phyloP scores from a whole-genome alignment of 2,329 filamentous ascomycete species.

The Neofusicoccum umdonicola region DNA sequence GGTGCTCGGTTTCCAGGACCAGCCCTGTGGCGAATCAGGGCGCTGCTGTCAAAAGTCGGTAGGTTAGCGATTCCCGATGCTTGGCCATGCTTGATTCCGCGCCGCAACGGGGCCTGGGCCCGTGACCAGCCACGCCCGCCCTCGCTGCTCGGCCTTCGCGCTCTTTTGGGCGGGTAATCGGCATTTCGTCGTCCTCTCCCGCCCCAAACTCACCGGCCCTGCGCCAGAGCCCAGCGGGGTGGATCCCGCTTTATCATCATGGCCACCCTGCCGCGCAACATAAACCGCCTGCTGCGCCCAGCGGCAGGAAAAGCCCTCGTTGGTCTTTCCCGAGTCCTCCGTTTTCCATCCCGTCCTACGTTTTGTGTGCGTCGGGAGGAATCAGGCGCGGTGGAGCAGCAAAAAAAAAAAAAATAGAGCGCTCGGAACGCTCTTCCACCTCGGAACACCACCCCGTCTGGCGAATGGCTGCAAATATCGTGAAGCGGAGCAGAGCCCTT shows the following conservation, averaged over 20 bases:
- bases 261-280: neutral
- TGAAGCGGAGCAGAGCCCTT: neutral
- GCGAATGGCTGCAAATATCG: neutral
- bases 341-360: neutral
- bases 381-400: neutral
- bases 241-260: constrained; percentile 6
- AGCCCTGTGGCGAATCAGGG: neutral
- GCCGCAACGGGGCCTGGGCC: neutral
- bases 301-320: neutral
- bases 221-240: neutral
- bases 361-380: neutral
- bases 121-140: neutral
- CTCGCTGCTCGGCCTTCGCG: constrained; percentile 1
- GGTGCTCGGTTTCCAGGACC: neutral
- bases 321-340: neutral
- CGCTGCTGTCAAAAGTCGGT: neutral
- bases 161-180: constrained; percentile 11
- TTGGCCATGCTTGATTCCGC: constrained; percentile 7
- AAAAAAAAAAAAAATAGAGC: too few relatives aligned
- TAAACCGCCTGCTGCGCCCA: neutral
- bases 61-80: neutral
- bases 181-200: constrained; percentile 2
- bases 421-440: neutral
- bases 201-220: neutral
- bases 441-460: constrained; percentile 3